phyloP scores from a whole-genome alignment of 2,329 filamentous ascomycete species.

The Penicillium sp. region DNA sequence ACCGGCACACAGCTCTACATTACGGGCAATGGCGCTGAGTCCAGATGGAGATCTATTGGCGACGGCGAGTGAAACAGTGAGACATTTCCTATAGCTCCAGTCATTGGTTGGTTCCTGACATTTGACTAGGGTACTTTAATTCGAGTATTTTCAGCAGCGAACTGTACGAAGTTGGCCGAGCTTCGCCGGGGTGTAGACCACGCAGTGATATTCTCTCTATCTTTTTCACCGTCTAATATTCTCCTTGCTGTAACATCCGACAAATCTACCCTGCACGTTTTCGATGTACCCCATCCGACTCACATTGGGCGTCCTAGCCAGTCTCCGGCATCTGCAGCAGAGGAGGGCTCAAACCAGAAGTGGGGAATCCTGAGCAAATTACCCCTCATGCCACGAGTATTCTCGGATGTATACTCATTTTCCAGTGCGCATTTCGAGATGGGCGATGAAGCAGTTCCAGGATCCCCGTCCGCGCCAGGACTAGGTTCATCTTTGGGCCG shows the following conservation, averaged over 20 bases:
- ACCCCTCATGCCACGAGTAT: constrained; percentile 79
- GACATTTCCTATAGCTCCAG: constrained; percentile 5
- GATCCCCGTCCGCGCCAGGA: constrained; percentile 48
- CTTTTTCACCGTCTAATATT: constrained; percentile 78
- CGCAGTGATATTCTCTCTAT: constrained; percentile 82
- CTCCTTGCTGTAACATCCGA: constrained; percentile 91
- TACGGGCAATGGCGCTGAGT: constrained; percentile 79
- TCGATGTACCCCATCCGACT: constrained; percentile 67
- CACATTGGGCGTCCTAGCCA: constrained; percentile 36
- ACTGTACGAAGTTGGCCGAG: constrained; percentile 78
- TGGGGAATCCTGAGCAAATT: constrained; percentile 85
- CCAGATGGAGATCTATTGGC: constrained; percentile 78
- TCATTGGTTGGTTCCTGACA: neutral
- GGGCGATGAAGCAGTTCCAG: constrained; percentile 65
- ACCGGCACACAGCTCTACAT: constrained; percentile 77
- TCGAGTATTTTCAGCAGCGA: constrained; percentile 78
- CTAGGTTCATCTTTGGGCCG: constrained; percentile 56
- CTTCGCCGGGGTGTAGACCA: constrained; percentile 86
- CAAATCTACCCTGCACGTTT: constrained; percentile 93
- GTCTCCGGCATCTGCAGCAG: constrained; percentile 33
- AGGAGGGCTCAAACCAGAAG: constrained; percentile 64
- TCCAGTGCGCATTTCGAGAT: constrained; percentile 79
- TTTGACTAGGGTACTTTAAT: constrained; percentile 73
- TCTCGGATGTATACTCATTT: constrained; percentile 88
- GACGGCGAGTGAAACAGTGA: constrained; percentile 80